Evolutionary conservation across 345 rosid species (phyloP).

Genomic region (Reutealis trisperma): DNA sequence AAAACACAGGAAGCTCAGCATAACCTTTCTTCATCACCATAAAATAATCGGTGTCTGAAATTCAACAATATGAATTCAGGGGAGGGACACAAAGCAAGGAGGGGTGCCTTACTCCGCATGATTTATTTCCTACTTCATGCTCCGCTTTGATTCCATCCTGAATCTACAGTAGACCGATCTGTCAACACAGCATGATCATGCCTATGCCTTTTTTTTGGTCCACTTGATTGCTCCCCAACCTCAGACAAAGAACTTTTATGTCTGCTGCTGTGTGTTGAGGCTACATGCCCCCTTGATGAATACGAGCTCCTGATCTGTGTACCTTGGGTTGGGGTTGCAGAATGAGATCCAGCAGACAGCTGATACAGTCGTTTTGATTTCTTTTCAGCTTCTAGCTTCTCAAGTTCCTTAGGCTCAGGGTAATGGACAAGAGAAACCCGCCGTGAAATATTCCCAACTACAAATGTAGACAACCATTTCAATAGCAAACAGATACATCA

Average conservation of each 20-base stretch:
- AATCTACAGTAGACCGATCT: conserved; percentile 31
- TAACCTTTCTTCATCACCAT: background rate
- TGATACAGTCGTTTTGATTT: conserved; percentile 22
- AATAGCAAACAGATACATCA: background rate
- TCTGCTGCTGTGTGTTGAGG: conserved; percentile 50
- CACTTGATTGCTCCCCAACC: conserved; percentile 38
- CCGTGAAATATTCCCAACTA: conserved; percentile 63
- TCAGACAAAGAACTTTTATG: conserved; percentile 37
- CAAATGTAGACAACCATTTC: conserved; percentile 16
- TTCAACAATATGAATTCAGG: background rate
- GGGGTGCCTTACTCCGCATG: conserved; percentile 18
- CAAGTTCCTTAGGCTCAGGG: conserved; percentile 66
- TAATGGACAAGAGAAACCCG: conserved; percentile 59
- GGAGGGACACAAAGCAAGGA: background rate
- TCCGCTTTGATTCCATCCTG: conserved; percentile 23
- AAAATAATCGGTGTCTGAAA: too few relatives aligned
- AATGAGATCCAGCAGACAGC: conserved; percentile 36
- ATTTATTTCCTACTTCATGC: conserved; percentile 37
- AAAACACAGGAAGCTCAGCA: background rate
- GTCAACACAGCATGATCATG: conserved; percentile 20
- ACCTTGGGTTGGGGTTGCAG: conserved; percentile 33
- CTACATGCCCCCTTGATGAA: conserved; percentile 26
- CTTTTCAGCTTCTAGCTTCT: conserved; percentile 32
- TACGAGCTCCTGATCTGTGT: conserved; percentile 34
- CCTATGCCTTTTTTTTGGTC: conserved; percentile 33